phyloP scores from a whole-genome alignment of 768 basidiomycete genomes.

The Hypholoma fasciculare region DNA sequence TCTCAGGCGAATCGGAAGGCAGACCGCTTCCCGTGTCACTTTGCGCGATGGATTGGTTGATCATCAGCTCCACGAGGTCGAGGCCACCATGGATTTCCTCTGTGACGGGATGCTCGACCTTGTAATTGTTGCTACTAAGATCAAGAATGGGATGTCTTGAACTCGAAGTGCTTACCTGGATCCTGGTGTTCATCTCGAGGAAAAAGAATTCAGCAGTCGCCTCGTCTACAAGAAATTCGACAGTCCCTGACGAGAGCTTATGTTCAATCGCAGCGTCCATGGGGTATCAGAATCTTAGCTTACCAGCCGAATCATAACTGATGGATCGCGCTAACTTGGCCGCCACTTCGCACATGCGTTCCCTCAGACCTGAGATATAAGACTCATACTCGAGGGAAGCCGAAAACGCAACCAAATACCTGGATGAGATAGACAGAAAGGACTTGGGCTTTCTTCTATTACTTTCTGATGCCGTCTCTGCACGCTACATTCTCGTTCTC shows the following conservation, averaged over 20 bases:
- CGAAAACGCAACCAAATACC: constrained; percentile 27
- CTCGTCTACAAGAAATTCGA: constrained; percentile 67
- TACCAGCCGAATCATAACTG: constrained; percentile 61
- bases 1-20: constrained; percentile 12
- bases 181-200: constrained; percentile 71
- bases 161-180: constrained; percentile 39
- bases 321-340: constrained; percentile 47
- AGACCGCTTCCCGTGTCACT: constrained; percentile 15
- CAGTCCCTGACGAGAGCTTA: constrained; percentile 45
- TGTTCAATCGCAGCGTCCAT: background rate
- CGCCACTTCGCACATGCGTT: constrained; percentile 54
- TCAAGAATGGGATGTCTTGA: background rate
- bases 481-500: constrained; percentile 70
- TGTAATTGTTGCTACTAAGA: background rate
- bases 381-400: background rate
- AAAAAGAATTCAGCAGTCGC: constrained; percentile 58
- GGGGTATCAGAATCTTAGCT: background rate
- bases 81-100: constrained; percentile 54
- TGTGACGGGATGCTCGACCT: constrained; percentile 72
- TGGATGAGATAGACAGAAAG: constrained; percentile 47
- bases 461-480: constrained; percentile 75
- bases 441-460: constrained; percentile 68
- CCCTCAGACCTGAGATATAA: constrained; percentile 36
- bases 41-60: constrained; percentile 52
- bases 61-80: constrained; percentile 67